phyloP scores from a whole-genome alignment of 2,329 filamentous ascomycete species.

The Lasiodiplodia sp. region DNA sequence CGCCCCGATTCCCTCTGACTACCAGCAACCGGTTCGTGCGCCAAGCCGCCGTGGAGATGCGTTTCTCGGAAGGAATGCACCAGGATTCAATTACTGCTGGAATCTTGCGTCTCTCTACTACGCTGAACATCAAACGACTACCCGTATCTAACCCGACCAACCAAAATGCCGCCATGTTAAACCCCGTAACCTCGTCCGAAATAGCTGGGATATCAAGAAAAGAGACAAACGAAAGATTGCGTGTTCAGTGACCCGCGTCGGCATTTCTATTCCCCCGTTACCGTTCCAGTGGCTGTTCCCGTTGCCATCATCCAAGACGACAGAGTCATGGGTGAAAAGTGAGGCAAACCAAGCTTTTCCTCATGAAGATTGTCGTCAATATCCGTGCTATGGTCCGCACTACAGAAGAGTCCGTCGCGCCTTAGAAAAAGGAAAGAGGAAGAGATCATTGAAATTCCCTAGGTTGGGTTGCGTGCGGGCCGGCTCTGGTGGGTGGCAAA shows the following conservation, averaged over 20 bases:
- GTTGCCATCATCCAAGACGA: conserved; percentile 7
- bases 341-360: conserved; percentile 4
- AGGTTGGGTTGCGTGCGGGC: not conserved
- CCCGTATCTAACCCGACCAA: not conserved
- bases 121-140: not conserved
- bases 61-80: not conserved
- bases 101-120: not conserved
- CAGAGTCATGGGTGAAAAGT: conserved; percentile 21
- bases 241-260: not conserved
- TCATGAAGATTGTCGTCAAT: not conserved
- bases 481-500: conserved; percentile 20
- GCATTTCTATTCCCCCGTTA: not conserved
- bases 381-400: not conserved
- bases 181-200: not conserved
- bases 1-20: too few species aligned
- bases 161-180: not conserved
- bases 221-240: not conserved
- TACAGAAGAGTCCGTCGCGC: not conserved
- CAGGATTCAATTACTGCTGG: not conserved
- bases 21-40: not conserved
- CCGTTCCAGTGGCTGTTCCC: not conserved
- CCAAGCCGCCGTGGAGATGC: not conserved
- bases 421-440: conserved; percentile 6
- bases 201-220: conserved; percentile 13
- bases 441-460: not conserved